These are phyloP conservation scores for Mikania micrantha DNA, from an alignment of 129 eudicot genomes.

Conservation along the genomic window DNA sequence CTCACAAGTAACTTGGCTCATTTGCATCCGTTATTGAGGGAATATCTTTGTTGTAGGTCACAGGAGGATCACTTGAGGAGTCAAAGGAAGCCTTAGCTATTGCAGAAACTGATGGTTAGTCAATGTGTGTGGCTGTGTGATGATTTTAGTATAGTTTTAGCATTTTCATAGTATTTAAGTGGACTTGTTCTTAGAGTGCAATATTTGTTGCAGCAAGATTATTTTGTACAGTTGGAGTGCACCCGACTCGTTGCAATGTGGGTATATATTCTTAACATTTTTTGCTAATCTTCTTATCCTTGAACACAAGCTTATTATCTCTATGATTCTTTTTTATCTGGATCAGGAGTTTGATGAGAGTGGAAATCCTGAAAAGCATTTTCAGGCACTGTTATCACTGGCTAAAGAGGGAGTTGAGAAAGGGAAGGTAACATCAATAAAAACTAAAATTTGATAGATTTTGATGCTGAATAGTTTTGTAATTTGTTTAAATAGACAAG, in stretches of 20 bases:
- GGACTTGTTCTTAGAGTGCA: background rate
- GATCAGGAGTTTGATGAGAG: slow-evolving; percentile 88
- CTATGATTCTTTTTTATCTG: slow-evolving; percentile 2
- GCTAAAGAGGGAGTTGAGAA: slow-evolving; percentile 83
- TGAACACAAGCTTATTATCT: background rate
- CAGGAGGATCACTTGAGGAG: slow-evolving; percentile 95
- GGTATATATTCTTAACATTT: slow-evolving; percentile 20
- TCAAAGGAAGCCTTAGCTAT: slow-evolving; percentile 91
- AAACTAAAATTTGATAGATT: background rate
- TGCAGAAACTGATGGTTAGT: slow-evolving; percentile 94
- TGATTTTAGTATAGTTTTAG: slow-evolving; percentile 1
- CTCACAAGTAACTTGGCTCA: no score
- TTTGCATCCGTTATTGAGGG: no score
- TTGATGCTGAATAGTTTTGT: background rate
- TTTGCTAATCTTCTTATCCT: background rate
- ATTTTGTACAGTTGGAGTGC: slow-evolving; percentile 97
- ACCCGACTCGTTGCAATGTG: slow-evolving; percentile 97
- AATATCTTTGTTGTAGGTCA: slow-evolving; percentile 48
- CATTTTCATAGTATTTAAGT: slow-evolving; percentile 3
- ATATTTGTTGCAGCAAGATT: slow-evolving; percentile 61
- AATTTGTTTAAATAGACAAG: background rate
- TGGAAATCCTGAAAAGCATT: slow-evolving; percentile 89
- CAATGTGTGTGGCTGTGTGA: slow-evolving; percentile 10
- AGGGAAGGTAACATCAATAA: slow-evolving; percentile 67
- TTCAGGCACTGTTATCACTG: slow-evolving; percentile 67